A percentile compares a stretch with the other conserved stretches of the same genome.
These are phyloP conservation scores for Thinopyrum elongatum DNA, from an alignment of 176 grass and related monocot genomes.

Conservation along the genomic window DNA sequence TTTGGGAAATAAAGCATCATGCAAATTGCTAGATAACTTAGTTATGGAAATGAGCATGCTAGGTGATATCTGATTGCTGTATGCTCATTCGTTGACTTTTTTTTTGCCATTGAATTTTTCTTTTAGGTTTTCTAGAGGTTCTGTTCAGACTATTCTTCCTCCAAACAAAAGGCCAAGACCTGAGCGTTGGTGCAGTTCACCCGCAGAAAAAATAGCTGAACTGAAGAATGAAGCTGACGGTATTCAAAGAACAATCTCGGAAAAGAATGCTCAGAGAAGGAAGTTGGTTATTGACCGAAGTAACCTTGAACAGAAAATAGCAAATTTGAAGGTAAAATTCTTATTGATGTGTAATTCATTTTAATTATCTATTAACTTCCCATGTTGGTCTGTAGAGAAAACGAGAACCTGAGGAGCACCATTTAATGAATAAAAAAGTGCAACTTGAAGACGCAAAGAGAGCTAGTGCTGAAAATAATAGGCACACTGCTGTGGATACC, in stretches of 20 bases:
- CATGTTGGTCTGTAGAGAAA: constrained; percentile 50
- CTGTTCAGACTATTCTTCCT: constrained; percentile 71
- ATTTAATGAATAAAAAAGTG: constrained; percentile 48
- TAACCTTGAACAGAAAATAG: constrained; percentile 32
- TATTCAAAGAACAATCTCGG: constrained; percentile 38
- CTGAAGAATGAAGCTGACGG: constrained; percentile 45
- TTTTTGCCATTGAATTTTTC: constrained; percentile 26
- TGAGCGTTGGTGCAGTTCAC: constrained; percentile 66
- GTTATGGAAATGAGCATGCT: background rate
- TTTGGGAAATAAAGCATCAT: background rate
- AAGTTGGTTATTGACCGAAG: constrained; percentile 22
- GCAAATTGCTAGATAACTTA: background rate
- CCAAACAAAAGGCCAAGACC: constrained; percentile 42
- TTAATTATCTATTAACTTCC: constrained; percentile 6
- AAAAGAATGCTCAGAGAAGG: constrained; percentile 34
- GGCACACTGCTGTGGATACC: constrained; percentile 39
- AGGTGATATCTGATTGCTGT: background rate
- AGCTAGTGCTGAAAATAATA: constrained; percentile 50
- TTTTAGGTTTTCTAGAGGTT: constrained; percentile 69
- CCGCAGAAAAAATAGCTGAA: constrained; percentile 61
- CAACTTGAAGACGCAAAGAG: constrained; percentile 56
- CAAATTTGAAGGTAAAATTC: constrained; percentile 64
- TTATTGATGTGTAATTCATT: background rate
- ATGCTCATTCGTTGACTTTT: background rate
- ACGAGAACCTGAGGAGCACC: constrained; percentile 40